Evolutionary conservation across 73 alveolate genomes (phyloP).

Genomic region (Paramecium octaurelia): DNA sequence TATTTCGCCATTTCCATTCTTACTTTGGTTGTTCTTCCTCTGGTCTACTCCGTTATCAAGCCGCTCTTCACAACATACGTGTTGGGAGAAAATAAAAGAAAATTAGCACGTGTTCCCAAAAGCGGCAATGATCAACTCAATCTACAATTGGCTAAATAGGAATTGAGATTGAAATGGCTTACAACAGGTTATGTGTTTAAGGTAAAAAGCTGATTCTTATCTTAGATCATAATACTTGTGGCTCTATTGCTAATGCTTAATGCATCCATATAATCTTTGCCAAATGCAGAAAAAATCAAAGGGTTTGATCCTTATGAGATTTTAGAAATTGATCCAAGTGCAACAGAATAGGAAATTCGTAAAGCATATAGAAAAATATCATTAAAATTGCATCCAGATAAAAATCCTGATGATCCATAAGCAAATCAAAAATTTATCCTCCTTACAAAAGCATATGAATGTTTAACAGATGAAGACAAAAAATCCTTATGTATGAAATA

Average conservation of each 20-base stretch:
- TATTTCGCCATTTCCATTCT: constrained; percentile 56
- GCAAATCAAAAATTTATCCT: constrained; percentile 75
- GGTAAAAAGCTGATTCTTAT: neutral
- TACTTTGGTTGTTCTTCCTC: constrained; percentile 11
- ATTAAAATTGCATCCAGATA: constrained; percentile 76
- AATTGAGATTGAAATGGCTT: neutral
- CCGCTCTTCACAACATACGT: constrained; percentile 19
- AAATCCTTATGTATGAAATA: constrained; percentile 71
- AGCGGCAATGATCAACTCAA: neutral
- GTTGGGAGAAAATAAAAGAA: neutral
- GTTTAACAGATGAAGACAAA: constrained; percentile 74
- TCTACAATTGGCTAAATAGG: neutral
- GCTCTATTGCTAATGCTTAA: neutral
- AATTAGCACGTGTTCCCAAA: constrained; percentile 35
- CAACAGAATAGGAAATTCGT: constrained; percentile 67
- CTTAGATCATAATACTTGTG: neutral
- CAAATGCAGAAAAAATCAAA: constrained; percentile 69
- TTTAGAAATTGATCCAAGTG: constrained; percentile 68
- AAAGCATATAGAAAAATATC: constrained; percentile 73
- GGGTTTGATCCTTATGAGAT: constrained; percentile 81
- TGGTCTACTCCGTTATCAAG: constrained; percentile 1
- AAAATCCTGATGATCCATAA: constrained; percentile 75
- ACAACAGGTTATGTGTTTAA: neutral
- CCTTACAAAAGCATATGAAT: constrained; percentile 74
- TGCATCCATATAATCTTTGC: constrained; percentile 15